Evolutionary conservation across 2,329 filamentous ascomycete species (phyloP).

Genomic region (Beauveria sp.): DNA sequence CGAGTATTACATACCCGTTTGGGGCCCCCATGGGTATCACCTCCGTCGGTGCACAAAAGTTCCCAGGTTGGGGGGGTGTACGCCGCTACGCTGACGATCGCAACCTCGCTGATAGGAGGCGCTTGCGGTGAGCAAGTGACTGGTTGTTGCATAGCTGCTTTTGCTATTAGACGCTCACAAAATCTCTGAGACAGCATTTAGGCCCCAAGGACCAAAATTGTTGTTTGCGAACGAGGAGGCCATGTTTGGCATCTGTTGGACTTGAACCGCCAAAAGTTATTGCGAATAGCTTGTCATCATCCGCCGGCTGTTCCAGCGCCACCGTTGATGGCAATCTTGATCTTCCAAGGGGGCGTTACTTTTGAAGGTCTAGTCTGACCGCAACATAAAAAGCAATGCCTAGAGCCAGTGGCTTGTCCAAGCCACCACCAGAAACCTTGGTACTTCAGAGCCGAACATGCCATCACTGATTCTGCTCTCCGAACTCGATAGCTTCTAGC

Average conservation of each 20-base stretch:
- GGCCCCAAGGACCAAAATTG: not conserved
- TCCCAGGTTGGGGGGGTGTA: not conserved
- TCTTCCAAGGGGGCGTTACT: not conserved
- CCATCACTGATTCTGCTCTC: not conserved
- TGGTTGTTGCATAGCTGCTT: not conserved
- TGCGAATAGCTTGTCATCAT: not conserved
- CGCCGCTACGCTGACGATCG: not conserved
- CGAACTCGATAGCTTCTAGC: not conserved
- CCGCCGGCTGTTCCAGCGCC: not conserved
- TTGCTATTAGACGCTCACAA: not conserved
- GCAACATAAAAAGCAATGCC: not conserved
- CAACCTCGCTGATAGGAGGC: not conserved
- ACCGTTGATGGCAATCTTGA: not conserved
- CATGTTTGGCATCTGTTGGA: not conserved
- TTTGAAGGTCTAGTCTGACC: not conserved
- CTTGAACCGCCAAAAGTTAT: not conserved
- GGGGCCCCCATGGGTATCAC: not conserved
- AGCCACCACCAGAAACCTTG: not conserved
- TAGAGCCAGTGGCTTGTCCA: not conserved
- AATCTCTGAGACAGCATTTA: not conserved
- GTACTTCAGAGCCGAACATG: not conserved
- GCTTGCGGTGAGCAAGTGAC: not conserved
- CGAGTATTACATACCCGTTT: not conserved
- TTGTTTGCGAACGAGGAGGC: not conserved
- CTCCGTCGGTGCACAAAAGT: slow-evolving; percentile 8